Evolutionary conservation across 306 rosid genomes (phyloP).

Genomic region (Elaeagnus macrophylla): DNA sequence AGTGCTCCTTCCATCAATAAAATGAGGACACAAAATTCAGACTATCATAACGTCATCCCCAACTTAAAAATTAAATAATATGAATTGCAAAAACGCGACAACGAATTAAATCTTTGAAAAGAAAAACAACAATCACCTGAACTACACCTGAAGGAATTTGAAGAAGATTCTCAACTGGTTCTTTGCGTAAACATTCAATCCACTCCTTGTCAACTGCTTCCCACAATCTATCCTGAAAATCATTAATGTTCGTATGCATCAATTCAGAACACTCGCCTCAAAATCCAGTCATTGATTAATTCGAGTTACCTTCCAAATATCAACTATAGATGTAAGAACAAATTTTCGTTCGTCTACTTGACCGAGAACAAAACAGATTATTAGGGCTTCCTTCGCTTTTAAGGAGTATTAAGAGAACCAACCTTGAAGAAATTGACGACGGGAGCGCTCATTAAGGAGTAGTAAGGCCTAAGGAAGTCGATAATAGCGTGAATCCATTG

Average conservation of each 20-base stretch:
- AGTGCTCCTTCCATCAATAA: constrained; percentile 48
- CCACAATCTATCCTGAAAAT: constrained; percentile 60
- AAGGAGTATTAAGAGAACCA: background rate
- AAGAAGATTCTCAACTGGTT: constrained; percentile 54
- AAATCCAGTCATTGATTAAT: background rate
- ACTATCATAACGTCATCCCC: background rate
- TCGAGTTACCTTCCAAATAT: background rate
- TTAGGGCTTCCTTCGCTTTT: background rate
- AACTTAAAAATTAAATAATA: too few relatives aligned
- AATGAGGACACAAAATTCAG: background rate
- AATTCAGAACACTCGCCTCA: too few relatives aligned
- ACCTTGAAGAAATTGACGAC: constrained; percentile 88
- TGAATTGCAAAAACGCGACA: background rate
- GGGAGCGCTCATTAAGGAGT: constrained; percentile 46
- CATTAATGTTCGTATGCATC: too few relatives aligned
- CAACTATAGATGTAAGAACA: too few relatives aligned
- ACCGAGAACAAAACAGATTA: background rate
- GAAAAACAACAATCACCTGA: constrained; percentile 28
- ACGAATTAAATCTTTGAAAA: background rate
- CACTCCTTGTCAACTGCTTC: constrained; percentile 64
- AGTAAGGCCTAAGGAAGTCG: constrained; percentile 48
- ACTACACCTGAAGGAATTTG: constrained; percentile 69
- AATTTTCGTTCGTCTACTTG: background rate
- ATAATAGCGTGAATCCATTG: constrained; percentile 63
- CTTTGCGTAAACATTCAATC: constrained; percentile 66